Evolutionary conservation across 2,329 filamentous ascomycete genomes (phyloP).

Genomic region (Pseudovirgaria hyperparasitica): DNA sequence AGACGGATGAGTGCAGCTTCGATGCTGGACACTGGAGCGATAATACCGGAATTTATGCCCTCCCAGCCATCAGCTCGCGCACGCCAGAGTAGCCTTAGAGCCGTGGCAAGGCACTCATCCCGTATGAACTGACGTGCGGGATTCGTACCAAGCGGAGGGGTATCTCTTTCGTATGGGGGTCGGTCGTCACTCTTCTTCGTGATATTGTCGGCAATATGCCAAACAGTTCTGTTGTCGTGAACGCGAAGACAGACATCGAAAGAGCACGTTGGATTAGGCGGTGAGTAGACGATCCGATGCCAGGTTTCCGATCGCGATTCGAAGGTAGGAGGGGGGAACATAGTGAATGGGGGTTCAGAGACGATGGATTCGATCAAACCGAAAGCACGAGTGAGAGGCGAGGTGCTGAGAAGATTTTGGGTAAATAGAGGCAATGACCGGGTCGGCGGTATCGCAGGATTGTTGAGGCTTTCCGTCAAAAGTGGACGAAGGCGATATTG

Average conservation of each 20-base stretch:
- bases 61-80: slow-evolving; percentile 21
- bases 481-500: slow-evolving; percentile 51
- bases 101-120: slow-evolving; percentile 16
- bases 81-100: slow-evolving; percentile 20
- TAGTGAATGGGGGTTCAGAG: slow-evolving; percentile 26
- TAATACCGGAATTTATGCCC: slow-evolving; percentile 23
- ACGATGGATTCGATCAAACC: slow-evolving; percentile 50
- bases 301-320: slow-evolving; percentile 21
- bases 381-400: slow-evolving; percentile 52
- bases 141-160: too few relatives aligned
- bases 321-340: slow-evolving; percentile 16
- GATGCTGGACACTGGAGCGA: slow-evolving; percentile 23
- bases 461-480: slow-evolving; percentile 46
- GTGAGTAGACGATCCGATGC: slow-evolving; percentile 27
- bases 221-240: slow-evolving; percentile 20
- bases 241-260: slow-evolving; percentile 24
- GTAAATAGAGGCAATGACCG: slow-evolving; percentile 41
- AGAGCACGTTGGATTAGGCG: slow-evolving; percentile 25
- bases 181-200: slow-evolving; percentile 12
- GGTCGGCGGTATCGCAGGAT: slow-evolving; percentile 43
- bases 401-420: slow-evolving; percentile 44
- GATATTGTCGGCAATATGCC: slow-evolving; percentile 24
- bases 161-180: slow-evolving; percentile 14
- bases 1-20: slow-evolving; percentile 22
- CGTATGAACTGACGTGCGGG: slow-evolving; percentile 14